Evolutionary conservation across 768 basidiomycete species (phyloP).

Genomic region (Sutorius australiensis): DNA sequence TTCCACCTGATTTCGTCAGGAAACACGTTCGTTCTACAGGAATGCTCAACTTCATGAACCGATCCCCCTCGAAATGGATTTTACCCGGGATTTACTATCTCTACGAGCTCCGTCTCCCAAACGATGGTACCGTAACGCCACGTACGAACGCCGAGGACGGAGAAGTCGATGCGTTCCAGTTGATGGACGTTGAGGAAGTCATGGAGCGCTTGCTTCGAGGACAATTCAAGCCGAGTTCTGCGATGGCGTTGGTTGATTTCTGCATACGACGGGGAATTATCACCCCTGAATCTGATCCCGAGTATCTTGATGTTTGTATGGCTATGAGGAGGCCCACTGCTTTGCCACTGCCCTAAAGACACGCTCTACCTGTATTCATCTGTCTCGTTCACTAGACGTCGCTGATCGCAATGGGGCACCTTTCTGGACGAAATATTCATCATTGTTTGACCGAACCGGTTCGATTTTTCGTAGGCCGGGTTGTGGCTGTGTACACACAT

Average conservation of each 20-base stretch:
- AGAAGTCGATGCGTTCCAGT: conserved; percentile 41
- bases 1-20: conserved; percentile 36
- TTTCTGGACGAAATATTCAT: no score
- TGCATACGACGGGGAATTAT: conserved; percentile 35
- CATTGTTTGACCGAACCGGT: background rate
- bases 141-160: conserved; percentile 37
- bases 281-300: conserved; percentile 22
- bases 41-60: conserved; percentile 39
- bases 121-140: conserved; percentile 33
- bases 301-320: conserved; percentile 25
- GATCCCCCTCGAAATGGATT: conserved; percentile 40
- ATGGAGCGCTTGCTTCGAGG: conserved; percentile 33
- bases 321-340: conserved; percentile 15
- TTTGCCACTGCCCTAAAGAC: conserved; percentile 20
- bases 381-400: no score
- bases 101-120: conserved; percentile 40
- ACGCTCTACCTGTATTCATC: background rate
- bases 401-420: no score
- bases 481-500: background rate
- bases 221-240: conserved; percentile 42
- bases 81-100: conserved; percentile 45
- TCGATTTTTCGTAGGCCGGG: background rate
- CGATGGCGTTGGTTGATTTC: conserved; percentile 42
- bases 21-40: conserved; percentile 33
- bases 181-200: conserved; percentile 34